Evolutionary conservation across 192 early-diverging fungal species (phyloP).

Genomic region (Martensiomyces pterosporus): DNA sequence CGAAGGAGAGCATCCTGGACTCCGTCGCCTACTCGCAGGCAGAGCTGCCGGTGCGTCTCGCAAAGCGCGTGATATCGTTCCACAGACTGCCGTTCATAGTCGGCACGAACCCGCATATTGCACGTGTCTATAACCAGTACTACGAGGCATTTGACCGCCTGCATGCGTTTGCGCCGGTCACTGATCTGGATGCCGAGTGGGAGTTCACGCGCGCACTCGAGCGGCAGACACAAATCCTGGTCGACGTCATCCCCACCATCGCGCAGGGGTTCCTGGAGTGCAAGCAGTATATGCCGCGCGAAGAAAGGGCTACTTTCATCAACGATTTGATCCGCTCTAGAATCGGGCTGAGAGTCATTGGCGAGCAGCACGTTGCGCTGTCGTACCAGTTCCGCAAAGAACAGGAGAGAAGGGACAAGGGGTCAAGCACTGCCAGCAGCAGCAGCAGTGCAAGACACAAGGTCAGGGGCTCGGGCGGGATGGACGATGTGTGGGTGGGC

Average conservation of each 20-base stretch:
- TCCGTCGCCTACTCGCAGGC: conserved; percentile 62
- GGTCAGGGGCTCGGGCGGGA: too few species aligned
- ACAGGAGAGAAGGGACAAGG: conserved; percentile 8
- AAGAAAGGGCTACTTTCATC: conserved; percentile 67
- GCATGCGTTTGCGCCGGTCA: conserved; percentile 59
- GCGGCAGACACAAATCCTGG: conserved; percentile 69
- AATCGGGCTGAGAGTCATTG: conserved; percentile 87
- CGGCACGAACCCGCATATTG: conserved; percentile 91
- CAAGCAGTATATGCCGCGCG: conserved; percentile 77
- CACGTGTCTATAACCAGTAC: conserved; percentile 75
- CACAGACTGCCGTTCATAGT: conserved; percentile 94
- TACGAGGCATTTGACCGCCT: conserved; percentile 73
- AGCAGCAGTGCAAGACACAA: too few species aligned
- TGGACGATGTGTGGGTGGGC: conserved; percentile 64
- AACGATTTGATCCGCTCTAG: conserved; percentile 87
- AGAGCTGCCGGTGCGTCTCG: conserved; percentile 87
- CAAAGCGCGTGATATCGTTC: conserved; percentile 77
- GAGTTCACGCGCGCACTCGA: conserved; percentile 69
- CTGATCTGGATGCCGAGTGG: conserved; percentile 52
- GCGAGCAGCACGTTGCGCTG: conserved; percentile 84
- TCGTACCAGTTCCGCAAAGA: conserved; percentile 50
- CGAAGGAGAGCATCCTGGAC: conserved; percentile 51
- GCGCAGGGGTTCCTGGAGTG: conserved; percentile 89
- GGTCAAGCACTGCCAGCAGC: too few species aligned
- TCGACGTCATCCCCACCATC: conserved; percentile 85